A percentile compares a stretch with the other conserved stretches of the same genome.
Conservation (phyloP, 805 yeast genomes). For the Teunomyces lycoperdinae region DNA sequence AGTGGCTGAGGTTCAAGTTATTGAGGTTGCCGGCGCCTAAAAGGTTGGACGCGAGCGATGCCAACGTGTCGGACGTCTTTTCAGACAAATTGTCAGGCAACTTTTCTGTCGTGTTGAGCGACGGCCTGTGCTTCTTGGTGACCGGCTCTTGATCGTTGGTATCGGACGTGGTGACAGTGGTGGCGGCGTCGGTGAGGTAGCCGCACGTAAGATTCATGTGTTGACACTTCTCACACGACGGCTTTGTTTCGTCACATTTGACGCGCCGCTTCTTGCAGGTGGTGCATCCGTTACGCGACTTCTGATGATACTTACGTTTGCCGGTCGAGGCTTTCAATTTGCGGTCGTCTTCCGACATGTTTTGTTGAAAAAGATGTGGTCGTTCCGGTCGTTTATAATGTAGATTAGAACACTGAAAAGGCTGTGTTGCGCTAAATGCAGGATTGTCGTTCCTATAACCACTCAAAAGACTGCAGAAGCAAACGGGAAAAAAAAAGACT, state of each 20-base stretch:
- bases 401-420: not conserved
- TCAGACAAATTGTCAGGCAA: not conserved
- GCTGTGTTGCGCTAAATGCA: not conserved
- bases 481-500: not conserved
- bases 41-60: conserved; percentile 9
- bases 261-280: conserved; percentile 89
- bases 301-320: conserved; percentile 84
- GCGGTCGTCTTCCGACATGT: conserved; percentile 6
- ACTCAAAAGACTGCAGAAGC: not conserved
- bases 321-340: conserved; percentile 43
- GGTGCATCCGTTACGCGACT: conserved; percentile 84
- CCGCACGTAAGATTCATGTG: conserved; percentile 79
- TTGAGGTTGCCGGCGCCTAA: conserved; percentile 36
- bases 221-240: conserved; percentile 73
- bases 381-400: not conserved
- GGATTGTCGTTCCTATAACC: not conserved
- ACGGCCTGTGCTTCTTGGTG: conserved; percentile 9
- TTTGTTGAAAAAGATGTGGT: conserved; percentile 4
- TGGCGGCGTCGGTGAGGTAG: conserved; percentile 35
- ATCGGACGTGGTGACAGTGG: not conserved
- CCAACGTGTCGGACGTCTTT: not conserved
- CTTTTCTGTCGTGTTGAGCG: conserved; percentile 2
- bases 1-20: conserved; percentile 40
- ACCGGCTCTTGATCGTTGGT: not conserved
- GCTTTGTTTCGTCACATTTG: conserved; percentile 87